Evolutionary conservation across 1,139 yeast species (phyloP).

Genomic region (Wickerhamomyces sp.): DNA sequence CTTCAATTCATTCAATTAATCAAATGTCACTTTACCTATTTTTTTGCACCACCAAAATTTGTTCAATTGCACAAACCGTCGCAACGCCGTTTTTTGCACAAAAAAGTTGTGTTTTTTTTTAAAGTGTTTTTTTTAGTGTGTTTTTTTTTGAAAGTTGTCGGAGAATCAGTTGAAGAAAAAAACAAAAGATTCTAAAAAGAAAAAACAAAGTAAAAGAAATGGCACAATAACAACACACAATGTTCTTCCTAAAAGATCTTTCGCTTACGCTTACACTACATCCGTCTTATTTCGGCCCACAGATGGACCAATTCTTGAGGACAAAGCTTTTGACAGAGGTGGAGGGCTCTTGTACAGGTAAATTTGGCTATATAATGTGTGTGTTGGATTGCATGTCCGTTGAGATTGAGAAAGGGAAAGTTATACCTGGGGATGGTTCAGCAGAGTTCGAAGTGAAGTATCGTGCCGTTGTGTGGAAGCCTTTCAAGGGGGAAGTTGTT

Average conservation of each 20-base stretch:
- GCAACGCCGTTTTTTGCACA: too few relatives aligned
- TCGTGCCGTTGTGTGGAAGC: constrained; percentile 97
- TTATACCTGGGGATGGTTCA: constrained; percentile 85
- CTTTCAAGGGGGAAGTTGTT: constrained; percentile 97
- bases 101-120: too few relatives aligned
- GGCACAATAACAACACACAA: too few relatives aligned
- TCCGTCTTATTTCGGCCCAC: constrained; percentile 97
- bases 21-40: too few relatives aligned
- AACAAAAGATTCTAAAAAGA: background rate
- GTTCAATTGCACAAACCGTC: constrained; percentile 25
- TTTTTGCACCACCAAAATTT: too few relatives aligned
- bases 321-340: constrained; percentile 91
- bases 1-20: too few relatives aligned
- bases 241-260: constrained; percentile 68
- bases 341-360: constrained; percentile 98
- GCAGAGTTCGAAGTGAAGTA: constrained; percentile 97
- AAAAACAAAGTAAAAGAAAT: constrained; percentile 1
- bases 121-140: too few relatives aligned
- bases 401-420: constrained; percentile 92
- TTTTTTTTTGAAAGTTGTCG: too few relatives aligned
- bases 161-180: background rate
- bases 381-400: constrained; percentile 93
- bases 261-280: constrained; percentile 89
- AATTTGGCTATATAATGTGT: constrained; percentile 95
- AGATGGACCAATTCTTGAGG: constrained; percentile 89